Evolutionary conservation across 2,329 filamentous ascomycete species (phyloP), one percentile per base, ranked within the genome.

Genomic region (Fulvia fulva): DNA sequence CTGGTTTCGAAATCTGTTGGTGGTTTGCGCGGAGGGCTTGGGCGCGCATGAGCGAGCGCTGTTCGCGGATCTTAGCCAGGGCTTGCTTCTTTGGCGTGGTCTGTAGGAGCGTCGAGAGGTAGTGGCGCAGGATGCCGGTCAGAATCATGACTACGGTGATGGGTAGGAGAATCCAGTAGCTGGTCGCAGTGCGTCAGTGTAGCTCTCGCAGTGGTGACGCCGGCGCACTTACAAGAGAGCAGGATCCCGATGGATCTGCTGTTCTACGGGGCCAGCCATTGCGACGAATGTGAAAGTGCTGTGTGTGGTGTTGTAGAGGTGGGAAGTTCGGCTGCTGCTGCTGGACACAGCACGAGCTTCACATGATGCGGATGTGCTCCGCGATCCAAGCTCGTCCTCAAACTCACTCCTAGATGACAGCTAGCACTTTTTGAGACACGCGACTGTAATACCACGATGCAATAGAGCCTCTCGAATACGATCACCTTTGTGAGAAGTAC

Each of bases 71-170:
- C 43, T 90, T 78, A 60, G 85, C 84, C 53, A 87, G 82, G 44
- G 90, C 84, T 74, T 88, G 83, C 71, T 88, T 89, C 79, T 97
- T 97, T 16, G 94, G 92, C 5, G 89, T 80, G 0, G 85, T 85
- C 69, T 91, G 86, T 78, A 99, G 90, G 58, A 99, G 84, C n/a
- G 95, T 88, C 59, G 90, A 91, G 55, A 91, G 92, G 75, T 97
- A 99, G 80, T 99, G 94, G 66, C 94, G 92, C 58, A 99, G 87
- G 57, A 99, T 87, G 70, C 94, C 94, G 16, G 94, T 99, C 63
- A 99, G 78, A 65, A 99, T 87, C 95, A 99, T 99, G 73, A 99
- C 94, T 69, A 96, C 83, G 49, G 93, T 96, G 75, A 99, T 99
- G 62, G 94, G 94, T 63, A 97, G 87, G 60, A 99, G 83, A 77